phyloP scores from a whole-genome alignment of 2,329 filamentous ascomycete genomes.

The Aureobasidium subglaciale region DNA sequence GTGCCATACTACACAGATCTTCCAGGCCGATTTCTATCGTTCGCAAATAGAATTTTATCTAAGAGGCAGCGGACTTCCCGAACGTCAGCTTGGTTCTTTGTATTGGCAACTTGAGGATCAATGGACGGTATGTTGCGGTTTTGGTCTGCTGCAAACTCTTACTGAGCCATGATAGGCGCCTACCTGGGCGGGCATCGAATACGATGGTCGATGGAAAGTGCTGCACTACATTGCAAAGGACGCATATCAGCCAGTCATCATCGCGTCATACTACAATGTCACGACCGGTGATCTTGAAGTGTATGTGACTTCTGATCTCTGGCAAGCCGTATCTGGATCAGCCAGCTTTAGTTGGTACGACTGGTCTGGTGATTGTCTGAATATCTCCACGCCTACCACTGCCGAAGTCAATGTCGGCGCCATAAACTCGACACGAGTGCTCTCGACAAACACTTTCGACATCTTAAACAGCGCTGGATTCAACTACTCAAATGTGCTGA shows the following conservation, averaged over 20 bases:
- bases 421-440: constrained; percentile 46
- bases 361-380: constrained; percentile 40
- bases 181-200: constrained; percentile 58
- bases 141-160: no score
- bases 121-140: constrained; percentile 38
- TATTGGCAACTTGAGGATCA: constrained; percentile 63
- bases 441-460: constrained; percentile 33
- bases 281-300: constrained; percentile 44
- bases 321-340: constrained; percentile 41
- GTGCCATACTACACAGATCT: constrained; percentile 56
- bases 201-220: constrained; percentile 56
- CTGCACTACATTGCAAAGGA: constrained; percentile 53
- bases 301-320: constrained; percentile 53
- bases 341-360: constrained; percentile 47
- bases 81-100: constrained; percentile 52
- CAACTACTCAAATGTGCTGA: constrained; percentile 33
- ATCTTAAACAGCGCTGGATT: constrained; percentile 25
- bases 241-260: constrained; percentile 52
- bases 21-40: constrained; percentile 57
- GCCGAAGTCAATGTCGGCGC: constrained; percentile 40
- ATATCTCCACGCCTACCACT: constrained; percentile 30
- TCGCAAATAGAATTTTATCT: constrained; percentile 56
- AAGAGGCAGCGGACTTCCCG: constrained; percentile 49
- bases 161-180: constrained; percentile 42
- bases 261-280: constrained; percentile 50